These are phyloP conservation scores for Inosperma sp. DNA, from an alignment of 768 basidiomycete genomes.

Conservation along the genomic window DNA sequence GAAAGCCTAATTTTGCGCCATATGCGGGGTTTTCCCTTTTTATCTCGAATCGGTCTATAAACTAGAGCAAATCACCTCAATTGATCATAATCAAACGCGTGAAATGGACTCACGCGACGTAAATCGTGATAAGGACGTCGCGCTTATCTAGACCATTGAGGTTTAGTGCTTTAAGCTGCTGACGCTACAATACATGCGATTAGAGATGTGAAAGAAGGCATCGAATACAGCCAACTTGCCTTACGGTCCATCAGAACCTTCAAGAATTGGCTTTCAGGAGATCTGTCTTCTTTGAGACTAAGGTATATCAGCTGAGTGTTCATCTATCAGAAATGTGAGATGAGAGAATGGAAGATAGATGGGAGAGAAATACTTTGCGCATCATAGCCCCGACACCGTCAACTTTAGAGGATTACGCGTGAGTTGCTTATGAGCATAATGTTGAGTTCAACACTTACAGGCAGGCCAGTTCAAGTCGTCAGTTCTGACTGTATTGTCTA, in stretches of 20 bases:
- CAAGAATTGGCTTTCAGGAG: conserved; percentile 24
- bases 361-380: conserved; percentile 14
- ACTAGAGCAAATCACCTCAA: conserved; percentile 8
- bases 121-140: conserved; percentile 16
- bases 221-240: conserved; percentile 9
- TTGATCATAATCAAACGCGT: neutral
- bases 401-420: conserved; percentile 5
- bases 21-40: conserved; percentile 23
- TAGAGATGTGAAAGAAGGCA: neutral
- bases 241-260: conserved; percentile 24
- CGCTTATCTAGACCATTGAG: conserved; percentile 16
- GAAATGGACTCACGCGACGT: conserved; percentile 12
- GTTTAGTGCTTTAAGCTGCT: conserved; percentile 14
- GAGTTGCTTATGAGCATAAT: neutral
- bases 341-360: neutral
- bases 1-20: conserved; percentile 32
- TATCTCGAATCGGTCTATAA: conserved; percentile 12
- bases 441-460: conserved; percentile 6
- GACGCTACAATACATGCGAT: neutral
- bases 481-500: neutral
- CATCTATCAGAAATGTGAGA: conserved; percentile 10
- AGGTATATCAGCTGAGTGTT: conserved; percentile 17
- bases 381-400: conserved; percentile 18
- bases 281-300: neutral
- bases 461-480: conserved; percentile 13